Evolutionary conservation across 2,329 filamentous ascomycete genomes (phyloP).

Genomic region (Fusarium multiceps): DNA sequence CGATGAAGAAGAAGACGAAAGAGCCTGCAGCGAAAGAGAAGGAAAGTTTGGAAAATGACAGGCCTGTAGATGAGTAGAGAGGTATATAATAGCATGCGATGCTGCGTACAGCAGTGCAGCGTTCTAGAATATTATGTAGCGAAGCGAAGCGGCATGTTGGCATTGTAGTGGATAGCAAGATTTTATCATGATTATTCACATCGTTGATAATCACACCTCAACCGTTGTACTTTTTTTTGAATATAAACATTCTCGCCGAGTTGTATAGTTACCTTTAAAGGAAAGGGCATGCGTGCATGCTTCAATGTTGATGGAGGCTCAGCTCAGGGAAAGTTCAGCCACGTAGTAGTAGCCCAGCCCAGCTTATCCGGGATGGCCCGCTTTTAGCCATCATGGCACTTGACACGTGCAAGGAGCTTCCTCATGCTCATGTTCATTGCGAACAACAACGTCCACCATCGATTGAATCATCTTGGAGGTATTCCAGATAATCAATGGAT

Average conservation of each 20-base stretch:
- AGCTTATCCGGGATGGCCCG: constrained; percentile 31
- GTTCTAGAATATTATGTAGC: constrained; percentile 3
- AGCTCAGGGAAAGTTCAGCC: constrained; percentile 37
- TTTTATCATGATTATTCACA: constrained; percentile 23
- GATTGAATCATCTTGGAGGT: constrained; percentile 11
- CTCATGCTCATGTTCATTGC: constrained; percentile 31
- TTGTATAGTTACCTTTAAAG: background rate
- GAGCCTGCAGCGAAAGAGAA: constrained; percentile 57
- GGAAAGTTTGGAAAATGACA: constrained; percentile 66
- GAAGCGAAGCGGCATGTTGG: constrained; percentile 15
- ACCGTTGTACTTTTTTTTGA: constrained; percentile 3
- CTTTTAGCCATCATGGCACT: constrained; percentile 46
- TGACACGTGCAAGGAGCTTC: constrained; percentile 44
- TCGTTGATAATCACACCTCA: constrained; percentile 19
- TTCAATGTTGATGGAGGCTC: background rate
- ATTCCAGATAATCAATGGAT: background rate
- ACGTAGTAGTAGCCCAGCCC: constrained; percentile 21
- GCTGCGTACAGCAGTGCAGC: background rate
- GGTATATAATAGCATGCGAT: constrained; percentile 5
- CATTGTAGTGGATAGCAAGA: constrained; percentile 20
- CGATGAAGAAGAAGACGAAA: constrained; percentile 70
- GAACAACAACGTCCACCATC: background rate
- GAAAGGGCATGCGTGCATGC: background rate
- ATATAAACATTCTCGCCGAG: background rate
- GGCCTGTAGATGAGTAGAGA: constrained; percentile 46